Evolutionary conservation across 1,139 yeast species (phyloP).

Genomic region (Lodderomyces theae): DNA sequence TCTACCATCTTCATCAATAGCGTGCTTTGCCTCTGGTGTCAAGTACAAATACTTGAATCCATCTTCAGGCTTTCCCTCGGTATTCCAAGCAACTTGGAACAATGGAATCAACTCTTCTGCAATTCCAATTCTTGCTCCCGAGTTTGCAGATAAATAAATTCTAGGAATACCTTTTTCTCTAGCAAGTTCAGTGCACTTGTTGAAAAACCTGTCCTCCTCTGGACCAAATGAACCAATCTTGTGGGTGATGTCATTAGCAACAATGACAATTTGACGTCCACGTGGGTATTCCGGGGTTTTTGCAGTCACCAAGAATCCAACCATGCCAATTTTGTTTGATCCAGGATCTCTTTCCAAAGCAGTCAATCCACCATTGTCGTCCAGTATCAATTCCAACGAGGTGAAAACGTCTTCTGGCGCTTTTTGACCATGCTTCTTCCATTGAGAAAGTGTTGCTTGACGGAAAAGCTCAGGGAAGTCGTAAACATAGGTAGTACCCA

Average conservation of each 20-base stretch:
- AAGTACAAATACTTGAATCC: constrained; percentile 90
- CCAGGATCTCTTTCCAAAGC: constrained; percentile 96
- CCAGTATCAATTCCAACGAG: constrained; percentile 80
- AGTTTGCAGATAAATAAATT: constrained; percentile 92
- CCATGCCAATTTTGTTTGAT: constrained; percentile 94
- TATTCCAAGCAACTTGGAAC: constrained; percentile 92
- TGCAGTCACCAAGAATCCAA: constrained; percentile 86
- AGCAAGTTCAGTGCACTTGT: constrained; percentile 89
- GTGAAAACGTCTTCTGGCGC: constrained; percentile 77
- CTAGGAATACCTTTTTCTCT: constrained; percentile 91
- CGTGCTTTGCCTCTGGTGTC: constrained; percentile 62
- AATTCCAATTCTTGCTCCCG: constrained; percentile 98
- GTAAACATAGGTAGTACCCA: constrained; percentile 97
- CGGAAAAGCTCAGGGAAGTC: constrained; percentile 99
- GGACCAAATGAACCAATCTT: constrained; percentile 99
- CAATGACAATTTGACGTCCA: constrained; percentile 88
- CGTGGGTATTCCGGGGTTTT: constrained; percentile 97
- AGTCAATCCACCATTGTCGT: constrained; percentile 76
- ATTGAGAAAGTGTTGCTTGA: constrained; percentile 81
- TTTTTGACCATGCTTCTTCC: constrained; percentile 70
- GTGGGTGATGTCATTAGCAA: constrained; percentile 95
- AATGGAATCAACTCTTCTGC: constrained; percentile 93
- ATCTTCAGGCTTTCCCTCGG: constrained; percentile 66
- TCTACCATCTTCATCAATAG: constrained; percentile 59
- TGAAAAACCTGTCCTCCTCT: constrained; percentile 87